Evolutionary conservation across 2,329 filamentous ascomycete genomes (phyloP), one percentile per base, ranked within the genome.

Genomic region (Aspergillus vadensis): DNA sequence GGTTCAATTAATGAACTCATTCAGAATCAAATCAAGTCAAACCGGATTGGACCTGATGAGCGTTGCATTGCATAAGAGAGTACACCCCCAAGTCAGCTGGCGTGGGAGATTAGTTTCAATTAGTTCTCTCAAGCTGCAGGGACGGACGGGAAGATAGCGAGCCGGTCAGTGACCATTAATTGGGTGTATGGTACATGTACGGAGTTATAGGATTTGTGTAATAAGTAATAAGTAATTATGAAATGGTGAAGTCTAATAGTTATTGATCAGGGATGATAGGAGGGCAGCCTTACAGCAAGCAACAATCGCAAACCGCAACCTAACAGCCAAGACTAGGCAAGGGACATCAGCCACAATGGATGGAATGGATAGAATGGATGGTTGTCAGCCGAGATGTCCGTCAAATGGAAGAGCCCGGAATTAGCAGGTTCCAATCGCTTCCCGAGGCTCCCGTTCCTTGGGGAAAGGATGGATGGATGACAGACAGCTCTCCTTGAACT

Each of bases 1-100:
- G 41, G 41, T 21, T 44, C 41, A 19, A 12, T 44, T 23, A 44
- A 44, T 15, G 41, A 23, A 44, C 41, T 44, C 19, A 23, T 21
- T n/a, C 32, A 36, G 8, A 23, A 14, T 44, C 10, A 23, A 44
- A 50, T 50, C 47, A 50, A 50, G 10, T 32, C 25, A 50, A 50
- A 17, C 15, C 47, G 25, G 25, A 50, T 30, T 25, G 23, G n/a
- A 25, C 23, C 47, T 43, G 47, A 36, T 15, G 23, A 25, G 25
- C 43, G 53, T 60, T 60, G 53, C 58, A 57, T 60, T 47, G 58
- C 48, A 53, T 55, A 57, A 57, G 38, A 30, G 27, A 32, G 41
- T 44, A 44, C 41, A 44, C 17, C 41, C 17, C 41, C 19, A 44
- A 21, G 41, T 21, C 21, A 44, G 41, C 41, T 44, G 41, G 10